phyloP scores from a whole-genome alignment of 1,284 basidiomycete species.

The Psilocybe mexicana region DNA sequence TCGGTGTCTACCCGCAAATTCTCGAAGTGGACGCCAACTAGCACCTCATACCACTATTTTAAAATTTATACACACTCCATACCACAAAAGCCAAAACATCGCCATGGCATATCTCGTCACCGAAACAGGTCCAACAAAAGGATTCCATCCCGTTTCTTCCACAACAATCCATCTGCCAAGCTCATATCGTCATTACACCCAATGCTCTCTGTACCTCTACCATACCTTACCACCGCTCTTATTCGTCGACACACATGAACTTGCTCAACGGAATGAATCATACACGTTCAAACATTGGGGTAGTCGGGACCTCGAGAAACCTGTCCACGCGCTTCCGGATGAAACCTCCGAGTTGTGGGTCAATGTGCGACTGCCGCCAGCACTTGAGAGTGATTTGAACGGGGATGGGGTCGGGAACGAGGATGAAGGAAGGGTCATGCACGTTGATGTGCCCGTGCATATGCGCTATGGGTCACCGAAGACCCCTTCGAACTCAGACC shows the following conservation, averaged over 20 bases:
- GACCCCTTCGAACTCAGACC: constrained; percentile 6
- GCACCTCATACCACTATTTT: too few species aligned
- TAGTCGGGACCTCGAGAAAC: constrained; percentile 49
- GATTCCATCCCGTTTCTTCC: constrained; percentile 26
- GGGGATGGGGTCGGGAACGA: neutral
- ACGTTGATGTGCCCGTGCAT: constrained; percentile 48
- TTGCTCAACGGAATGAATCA: constrained; percentile 42
- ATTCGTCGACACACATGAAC: constrained; percentile 56
- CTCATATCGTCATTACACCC: constrained; percentile 9
- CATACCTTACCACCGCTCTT: constrained; percentile 44
- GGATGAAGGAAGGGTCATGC: constrained; percentile 18
- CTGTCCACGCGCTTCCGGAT: constrained; percentile 41
- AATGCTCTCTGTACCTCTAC: constrained; percentile 42
- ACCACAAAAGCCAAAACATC: neutral
- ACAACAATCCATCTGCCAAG: constrained; percentile 20
- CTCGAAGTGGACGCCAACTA: neutral
- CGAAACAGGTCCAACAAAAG: constrained; percentile 22
- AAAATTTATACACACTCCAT: too few species aligned
- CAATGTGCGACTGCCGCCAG: constrained; percentile 24
- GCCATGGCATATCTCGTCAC: constrained; percentile 22
- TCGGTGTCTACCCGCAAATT: neutral
- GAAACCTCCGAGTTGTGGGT: constrained; percentile 39
- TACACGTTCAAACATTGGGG: constrained; percentile 45
- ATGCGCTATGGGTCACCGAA: constrained; percentile 45
- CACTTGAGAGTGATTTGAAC: too few species aligned